Conservation (phyloP, 2,329 filamentous ascomycete genomes). For the Aspergillus neoniger region DNA sequence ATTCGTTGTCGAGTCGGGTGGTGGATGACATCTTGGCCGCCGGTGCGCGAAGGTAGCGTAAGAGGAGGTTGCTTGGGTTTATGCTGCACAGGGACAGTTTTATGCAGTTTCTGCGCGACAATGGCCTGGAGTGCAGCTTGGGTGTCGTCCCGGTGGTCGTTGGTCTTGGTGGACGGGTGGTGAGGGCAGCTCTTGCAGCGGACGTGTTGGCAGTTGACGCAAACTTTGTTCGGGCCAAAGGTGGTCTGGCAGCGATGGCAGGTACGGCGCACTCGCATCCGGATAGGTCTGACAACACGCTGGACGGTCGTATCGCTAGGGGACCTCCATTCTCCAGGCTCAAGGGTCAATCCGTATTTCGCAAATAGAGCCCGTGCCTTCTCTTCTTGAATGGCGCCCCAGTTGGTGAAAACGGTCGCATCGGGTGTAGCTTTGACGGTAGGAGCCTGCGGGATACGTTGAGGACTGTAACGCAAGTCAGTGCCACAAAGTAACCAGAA, state of each 20-base stretch:
- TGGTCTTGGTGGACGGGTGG: slow-evolving; percentile 68
- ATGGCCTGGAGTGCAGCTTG: slow-evolving; percentile 35
- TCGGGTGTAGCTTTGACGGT: slow-evolving; percentile 15
- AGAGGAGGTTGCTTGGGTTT: slow-evolving; percentile 35
- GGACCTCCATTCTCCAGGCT: slow-evolving; percentile 46
- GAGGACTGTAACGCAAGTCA: slow-evolving; percentile 4
- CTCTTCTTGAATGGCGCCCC: slow-evolving; percentile 44
- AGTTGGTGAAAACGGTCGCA: slow-evolving; percentile 31
- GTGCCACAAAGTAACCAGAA: background rate
- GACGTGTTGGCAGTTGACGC: slow-evolving; percentile 73
- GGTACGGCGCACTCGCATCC: slow-evolving; percentile 54
- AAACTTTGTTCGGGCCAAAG: slow-evolving; percentile 73
- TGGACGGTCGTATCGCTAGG: slow-evolving; percentile 37
- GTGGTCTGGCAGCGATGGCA: slow-evolving; percentile 79
- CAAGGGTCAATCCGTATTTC: slow-evolving; percentile 50
- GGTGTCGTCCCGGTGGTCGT: slow-evolving; percentile 52
- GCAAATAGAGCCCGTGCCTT: slow-evolving; percentile 49
- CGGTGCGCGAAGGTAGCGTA: slow-evolving; percentile 63
- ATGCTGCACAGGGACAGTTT: slow-evolving; percentile 46
- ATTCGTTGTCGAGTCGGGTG: slow-evolving; percentile 73
- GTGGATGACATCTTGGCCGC: slow-evolving; percentile 70
- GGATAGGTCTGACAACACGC: slow-evolving; percentile 49
- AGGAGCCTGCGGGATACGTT: slow-evolving; percentile 12
- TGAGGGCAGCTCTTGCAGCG: slow-evolving; percentile 80
- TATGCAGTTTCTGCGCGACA: slow-evolving; percentile 15